phyloP scores from a whole-genome alignment of 768 basidiomycete genomes.

The Kwoniella botswanensis region DNA sequence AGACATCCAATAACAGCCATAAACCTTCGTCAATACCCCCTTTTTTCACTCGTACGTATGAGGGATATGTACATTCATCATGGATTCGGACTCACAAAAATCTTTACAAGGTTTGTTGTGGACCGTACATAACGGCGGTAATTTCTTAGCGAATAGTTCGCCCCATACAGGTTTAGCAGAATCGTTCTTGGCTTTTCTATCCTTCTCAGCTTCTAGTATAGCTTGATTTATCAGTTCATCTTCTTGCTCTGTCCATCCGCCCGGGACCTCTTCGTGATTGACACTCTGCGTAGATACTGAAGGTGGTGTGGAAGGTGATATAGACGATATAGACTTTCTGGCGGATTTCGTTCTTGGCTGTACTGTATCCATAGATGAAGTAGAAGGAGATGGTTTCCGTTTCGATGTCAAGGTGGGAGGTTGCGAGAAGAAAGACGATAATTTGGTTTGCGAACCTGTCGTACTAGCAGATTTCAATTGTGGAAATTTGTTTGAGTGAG shows the following conservation, averaged over 20 bases:
- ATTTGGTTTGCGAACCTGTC: slow-evolving; percentile 36
- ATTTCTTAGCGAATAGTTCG: slow-evolving; percentile 55
- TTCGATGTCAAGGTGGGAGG: slow-evolving; percentile 32
- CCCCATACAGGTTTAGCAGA: slow-evolving; percentile 51
- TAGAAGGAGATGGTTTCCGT: slow-evolving; percentile 15
- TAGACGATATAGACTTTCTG: not conserved
- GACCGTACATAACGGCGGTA: slow-evolving; percentile 54
- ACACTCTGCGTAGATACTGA: not conserved
- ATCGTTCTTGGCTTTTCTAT: slow-evolving; percentile 37
- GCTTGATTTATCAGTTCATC: slow-evolving; percentile 40
- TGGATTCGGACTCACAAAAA: slow-evolving; percentile 44
- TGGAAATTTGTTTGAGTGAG: slow-evolving; percentile 1
- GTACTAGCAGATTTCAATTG: slow-evolving; percentile 1
- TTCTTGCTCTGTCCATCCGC: slow-evolving; percentile 31
- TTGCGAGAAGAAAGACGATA: slow-evolving; percentile 47
- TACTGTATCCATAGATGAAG: slow-evolving; percentile 1
- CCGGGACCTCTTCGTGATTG: not conserved
- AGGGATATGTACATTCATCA: too few species aligned
- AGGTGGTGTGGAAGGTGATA: slow-evolving; percentile 22
- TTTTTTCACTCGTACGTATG: too few species aligned
- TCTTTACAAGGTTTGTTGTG: slow-evolving; percentile 56
- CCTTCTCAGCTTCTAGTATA: slow-evolving; percentile 35
- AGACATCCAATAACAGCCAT: too few species aligned
- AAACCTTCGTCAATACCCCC: too few species aligned
- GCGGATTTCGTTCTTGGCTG: slow-evolving; percentile 3